Evolutionary conservation across 257 asterid genomes (phyloP), one percentile per base, ranked within the genome.

Genomic region (Eucommia ulmoides): DNA sequence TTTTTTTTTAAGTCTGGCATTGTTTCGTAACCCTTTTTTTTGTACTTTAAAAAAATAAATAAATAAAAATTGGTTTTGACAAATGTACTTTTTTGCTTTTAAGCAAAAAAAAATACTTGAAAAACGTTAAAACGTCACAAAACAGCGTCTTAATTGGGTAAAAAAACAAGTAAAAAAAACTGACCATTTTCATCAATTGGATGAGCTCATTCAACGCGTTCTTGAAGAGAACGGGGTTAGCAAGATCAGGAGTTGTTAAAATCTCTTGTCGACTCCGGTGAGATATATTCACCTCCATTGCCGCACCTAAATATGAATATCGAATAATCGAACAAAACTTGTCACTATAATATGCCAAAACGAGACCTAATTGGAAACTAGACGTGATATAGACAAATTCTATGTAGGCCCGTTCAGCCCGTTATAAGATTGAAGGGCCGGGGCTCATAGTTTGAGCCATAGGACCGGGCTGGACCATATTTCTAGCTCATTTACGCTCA

Each of bases 231-330:
- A 69, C 41, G 1, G 83, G 67, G 55, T 69, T 79, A 22, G 95
- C 70, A 48, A 85, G 66, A 71, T 85, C 84, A 8, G 24, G 69
- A 49, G 91, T 74, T 2, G 71, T 67, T 53, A 82, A 65, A 60
- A 85, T 79, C 51, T 73, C 93, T 68, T 82, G 87, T 49, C 91
- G 69, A 46, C 82, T 68, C 14, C 74, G 70, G 59, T 82, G 81
- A 49, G 93, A 85, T 52, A 85, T 82, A 58, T 85, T 85, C 61
- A 85, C 93, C 70, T 85, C 93, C 93, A 79, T 77, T 12, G 68
- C 41, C 52, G 95, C 82, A 56, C 91, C 95, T 79, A 65, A 22
- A 17, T 22, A 18, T 14, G 48, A 60, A 63, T 11, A 42, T 14
- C 38, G 22, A n/a, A 5, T 23, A 19, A 53, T 16, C 26, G 46